Evolutionary conservation across 441 rosid genomes (phyloP).

Genomic region (Gossypium davidsonii): DNA sequence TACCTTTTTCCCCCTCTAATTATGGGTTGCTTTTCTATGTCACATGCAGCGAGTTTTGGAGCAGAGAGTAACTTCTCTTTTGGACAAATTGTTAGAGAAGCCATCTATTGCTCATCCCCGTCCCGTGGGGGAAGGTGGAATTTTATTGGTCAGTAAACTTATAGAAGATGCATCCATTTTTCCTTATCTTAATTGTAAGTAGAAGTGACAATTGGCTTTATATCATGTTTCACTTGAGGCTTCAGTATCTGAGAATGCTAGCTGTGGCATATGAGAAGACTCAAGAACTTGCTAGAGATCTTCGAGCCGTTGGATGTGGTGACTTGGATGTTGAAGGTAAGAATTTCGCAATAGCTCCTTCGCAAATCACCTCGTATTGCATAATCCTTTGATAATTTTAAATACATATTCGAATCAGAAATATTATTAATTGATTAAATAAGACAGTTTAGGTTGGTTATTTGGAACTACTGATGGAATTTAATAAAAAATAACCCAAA

Average conservation of each 20-base stretch:
- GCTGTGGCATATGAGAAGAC: slow-evolving; percentile 99
- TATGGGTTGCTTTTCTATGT: slow-evolving; percentile 20
- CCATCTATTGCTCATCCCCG: slow-evolving; percentile 92
- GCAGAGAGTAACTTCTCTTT: slow-evolving; percentile 90
- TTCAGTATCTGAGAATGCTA: slow-evolving; percentile 2
- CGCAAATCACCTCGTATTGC: slow-evolving; percentile 4
- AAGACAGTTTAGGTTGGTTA: background rate
- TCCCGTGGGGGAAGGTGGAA: slow-evolving; percentile 85
- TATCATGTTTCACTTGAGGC: background rate
- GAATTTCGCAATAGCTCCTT: slow-evolving; percentile 16
- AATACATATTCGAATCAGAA: background rate
- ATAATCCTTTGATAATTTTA: background rate
- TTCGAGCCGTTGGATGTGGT: slow-evolving; percentile 92
- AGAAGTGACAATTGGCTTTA: background rate
- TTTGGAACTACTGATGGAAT: background rate
- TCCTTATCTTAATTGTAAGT: slow-evolving; percentile 1
- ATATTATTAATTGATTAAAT: background rate
- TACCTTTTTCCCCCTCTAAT: background rate
- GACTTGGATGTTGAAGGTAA: slow-evolving; percentile 97
- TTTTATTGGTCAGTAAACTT: slow-evolving; percentile 63
- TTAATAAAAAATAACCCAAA: background rate
- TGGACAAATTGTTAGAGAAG: slow-evolving; percentile 84
- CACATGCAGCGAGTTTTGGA: slow-evolving; percentile 78
- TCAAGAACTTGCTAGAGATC: slow-evolving; percentile 92
- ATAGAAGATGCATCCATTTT: background rate